Percentiles rank a stretch among this genome's conserved stretches.
phyloP scores from a whole-genome alignment of 257 asterid genomes.

The Ballota nigra region DNA sequence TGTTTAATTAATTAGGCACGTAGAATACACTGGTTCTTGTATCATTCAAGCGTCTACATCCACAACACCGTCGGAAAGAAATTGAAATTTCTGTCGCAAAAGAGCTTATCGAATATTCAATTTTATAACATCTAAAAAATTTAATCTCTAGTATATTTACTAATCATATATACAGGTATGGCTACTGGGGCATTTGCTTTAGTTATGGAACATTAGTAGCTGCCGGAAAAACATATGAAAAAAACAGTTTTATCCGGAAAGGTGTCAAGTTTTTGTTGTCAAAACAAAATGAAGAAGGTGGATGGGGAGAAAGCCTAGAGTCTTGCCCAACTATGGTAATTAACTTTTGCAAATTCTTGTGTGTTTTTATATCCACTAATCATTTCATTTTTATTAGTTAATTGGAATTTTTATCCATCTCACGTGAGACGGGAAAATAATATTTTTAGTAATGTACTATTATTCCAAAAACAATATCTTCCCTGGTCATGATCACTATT shows the following conservation, averaged over 20 bases:
- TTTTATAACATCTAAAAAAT: too few relatives aligned
- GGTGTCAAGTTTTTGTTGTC: slow-evolving; percentile 52
- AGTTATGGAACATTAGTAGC: slow-evolving; percentile 61
- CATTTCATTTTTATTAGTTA: too few relatives aligned
- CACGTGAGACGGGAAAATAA: too few relatives aligned
- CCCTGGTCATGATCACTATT: too few relatives aligned
- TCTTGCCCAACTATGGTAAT: slow-evolving; percentile 83
- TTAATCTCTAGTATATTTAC: too few relatives aligned
- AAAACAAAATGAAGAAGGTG: slow-evolving; percentile 71
- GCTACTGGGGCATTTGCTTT: slow-evolving; percentile 80
- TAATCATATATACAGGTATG: slow-evolving; percentile 41
- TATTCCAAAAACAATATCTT: too few relatives aligned
- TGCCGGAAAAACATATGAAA: slow-evolving; percentile 50
- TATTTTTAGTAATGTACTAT: too few relatives aligned
- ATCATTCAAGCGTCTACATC: slow-evolving; percentile 57
- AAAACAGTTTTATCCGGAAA: slow-evolving; percentile 46
- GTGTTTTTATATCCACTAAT: too few relatives aligned
- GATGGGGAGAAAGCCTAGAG: slow-evolving; percentile 80
- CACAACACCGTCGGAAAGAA: slow-evolving; percentile 60
- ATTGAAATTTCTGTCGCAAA: slow-evolving; percentile 46
- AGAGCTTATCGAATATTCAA: too few relatives aligned
- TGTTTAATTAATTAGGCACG: slow-evolving; percentile 39
- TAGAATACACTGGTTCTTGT: slow-evolving; percentile 56
- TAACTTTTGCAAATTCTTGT: too few relatives aligned
- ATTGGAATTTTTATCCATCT: too few relatives aligned